Evolutionary conservation across 208 protist genomes (phyloP).

Genomic region (Crithidia bombi): DNA sequence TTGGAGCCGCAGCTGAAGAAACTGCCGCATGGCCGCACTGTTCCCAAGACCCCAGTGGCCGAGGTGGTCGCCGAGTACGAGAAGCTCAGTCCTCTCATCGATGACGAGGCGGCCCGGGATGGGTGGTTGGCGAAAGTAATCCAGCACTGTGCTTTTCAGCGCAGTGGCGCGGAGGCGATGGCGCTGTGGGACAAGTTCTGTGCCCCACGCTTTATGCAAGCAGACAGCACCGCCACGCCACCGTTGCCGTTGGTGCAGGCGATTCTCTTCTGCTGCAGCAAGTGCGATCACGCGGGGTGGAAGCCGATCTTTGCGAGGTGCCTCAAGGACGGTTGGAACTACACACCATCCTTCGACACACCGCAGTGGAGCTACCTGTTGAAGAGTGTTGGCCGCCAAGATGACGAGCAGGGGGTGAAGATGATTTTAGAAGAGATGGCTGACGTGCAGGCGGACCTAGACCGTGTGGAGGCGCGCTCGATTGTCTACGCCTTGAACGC

Average conservation of each 20-base stretch:
- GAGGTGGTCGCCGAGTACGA: conserved; percentile 84
- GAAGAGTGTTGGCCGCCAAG: conserved; percentile 78
- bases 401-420: conserved; percentile 75
- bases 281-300: conserved; percentile 71
- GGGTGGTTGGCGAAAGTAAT: conserved; percentile 87
- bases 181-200: conserved; percentile 73
- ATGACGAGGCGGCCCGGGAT: conserved; percentile 67
- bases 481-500: conserved; percentile 84
- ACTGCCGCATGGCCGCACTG: conserved; percentile 73
- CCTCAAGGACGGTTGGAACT: conserved; percentile 85
- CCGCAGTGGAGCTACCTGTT: conserved; percentile 87
- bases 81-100: conserved; percentile 65
- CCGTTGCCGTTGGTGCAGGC: conserved; percentile 78
- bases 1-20: conserved; percentile 85
- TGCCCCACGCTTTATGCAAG: conserved; percentile 64
- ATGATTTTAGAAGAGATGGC: conserved; percentile 87
- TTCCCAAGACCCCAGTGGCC: conserved; percentile 73
- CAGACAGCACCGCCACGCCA: conserved; percentile 38
- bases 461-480: conserved; percentile 80
- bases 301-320: conserved; percentile 75
- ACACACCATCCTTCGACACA: conserved; percentile 81
- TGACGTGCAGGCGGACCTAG: conserved; percentile 85
- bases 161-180: conserved; percentile 69
- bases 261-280: conserved; percentile 83
- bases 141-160: conserved; percentile 86